These are phyloP conservation scores for Populus euphratica DNA, from an alignment of 345 rosid genomes.

Conservation along the genomic window DNA sequence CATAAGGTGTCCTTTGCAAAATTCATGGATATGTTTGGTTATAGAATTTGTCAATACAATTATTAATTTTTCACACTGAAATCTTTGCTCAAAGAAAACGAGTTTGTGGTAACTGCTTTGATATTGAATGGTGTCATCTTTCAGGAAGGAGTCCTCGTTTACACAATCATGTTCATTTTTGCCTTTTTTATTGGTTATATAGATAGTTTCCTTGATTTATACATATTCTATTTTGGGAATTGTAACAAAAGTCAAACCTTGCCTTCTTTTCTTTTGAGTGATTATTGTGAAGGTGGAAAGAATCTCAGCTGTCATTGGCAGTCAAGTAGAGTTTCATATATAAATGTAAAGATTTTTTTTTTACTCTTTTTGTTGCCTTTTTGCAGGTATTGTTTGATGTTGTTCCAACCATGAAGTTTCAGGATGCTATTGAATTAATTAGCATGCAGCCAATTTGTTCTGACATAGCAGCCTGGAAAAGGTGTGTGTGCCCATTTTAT, in stretches of 20 bases:
- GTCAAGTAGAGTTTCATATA: neutral
- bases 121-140: neutral
- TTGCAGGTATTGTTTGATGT: conserved; percentile 87
- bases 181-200: neutral
- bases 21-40: neutral
- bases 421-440: conserved; percentile 84
- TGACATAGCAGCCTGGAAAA: conserved; percentile 70
- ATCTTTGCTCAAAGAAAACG: neutral
- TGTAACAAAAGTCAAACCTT: neutral
- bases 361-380: conserved; percentile 7
- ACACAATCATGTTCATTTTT: neutral
- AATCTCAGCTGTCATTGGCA: conserved; percentile 8
- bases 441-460: conserved; percentile 93
- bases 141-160: neutral
- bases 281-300: neutral
- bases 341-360: neutral
- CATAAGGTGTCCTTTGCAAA: neutral
- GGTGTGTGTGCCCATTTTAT: conserved; percentile 35
- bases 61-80: neutral
- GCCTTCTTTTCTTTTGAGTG: neutral
- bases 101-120: neutral
- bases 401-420: conserved; percentile 79
- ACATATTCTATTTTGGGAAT: too few species aligned
- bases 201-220: neutral
- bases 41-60: neutral